A percentile compares a stretch with the other conserved stretches of the same genome.
These are phyloP conservation scores for Phytopythium cucurbitacearum DNA, from an alignment of 352 stramenopile genomes.

Conservation along the genomic window DNA sequence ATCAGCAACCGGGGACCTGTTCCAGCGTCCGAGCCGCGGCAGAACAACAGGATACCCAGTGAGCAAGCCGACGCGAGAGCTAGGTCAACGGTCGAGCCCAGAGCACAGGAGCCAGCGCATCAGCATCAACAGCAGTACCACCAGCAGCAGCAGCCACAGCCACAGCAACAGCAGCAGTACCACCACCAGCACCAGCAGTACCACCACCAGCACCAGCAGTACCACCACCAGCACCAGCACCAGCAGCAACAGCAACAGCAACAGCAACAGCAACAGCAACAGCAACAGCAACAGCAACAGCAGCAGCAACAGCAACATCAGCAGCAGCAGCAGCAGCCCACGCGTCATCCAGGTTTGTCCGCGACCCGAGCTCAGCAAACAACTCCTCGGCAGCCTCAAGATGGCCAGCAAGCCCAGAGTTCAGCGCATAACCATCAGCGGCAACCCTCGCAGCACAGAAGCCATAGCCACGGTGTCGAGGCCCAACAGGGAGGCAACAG, in stretches of 20 bases:
- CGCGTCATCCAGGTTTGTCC: background rate
- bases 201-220: slow-evolving; percentile 8
- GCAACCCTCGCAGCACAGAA: too few species aligned
- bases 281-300: slow-evolving; percentile 24
- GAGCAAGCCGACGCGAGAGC: background rate
- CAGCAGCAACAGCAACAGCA: slow-evolving; percentile 26
- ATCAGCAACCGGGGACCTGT: too few species aligned
- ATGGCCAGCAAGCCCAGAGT: too few species aligned
- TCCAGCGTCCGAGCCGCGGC: too few species aligned
- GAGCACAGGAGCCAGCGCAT: background rate
- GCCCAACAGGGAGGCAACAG: too few species aligned
- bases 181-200: slow-evolving; percentile 8
- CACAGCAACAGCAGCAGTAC: slow-evolving; percentile 6
- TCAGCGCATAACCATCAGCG: too few species aligned
- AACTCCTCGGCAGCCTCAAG: too few species aligned
- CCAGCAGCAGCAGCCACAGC: slow-evolving; percentile 14
- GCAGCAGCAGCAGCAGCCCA: slow-evolving; percentile 2
- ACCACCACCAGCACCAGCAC: slow-evolving; percentile 12
- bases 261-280: slow-evolving; percentile 14
- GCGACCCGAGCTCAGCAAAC: background rate
- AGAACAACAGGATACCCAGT: too few species aligned
- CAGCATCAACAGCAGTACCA: background rate
- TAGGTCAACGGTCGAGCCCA: background rate
- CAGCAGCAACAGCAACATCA: slow-evolving; percentile 13
- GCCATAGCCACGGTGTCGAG: too few species aligned